These are phyloP conservation scores for Argentina anserina DNA, from an alignment of 306 rosid genomes.

Conservation along the genomic window DNA sequence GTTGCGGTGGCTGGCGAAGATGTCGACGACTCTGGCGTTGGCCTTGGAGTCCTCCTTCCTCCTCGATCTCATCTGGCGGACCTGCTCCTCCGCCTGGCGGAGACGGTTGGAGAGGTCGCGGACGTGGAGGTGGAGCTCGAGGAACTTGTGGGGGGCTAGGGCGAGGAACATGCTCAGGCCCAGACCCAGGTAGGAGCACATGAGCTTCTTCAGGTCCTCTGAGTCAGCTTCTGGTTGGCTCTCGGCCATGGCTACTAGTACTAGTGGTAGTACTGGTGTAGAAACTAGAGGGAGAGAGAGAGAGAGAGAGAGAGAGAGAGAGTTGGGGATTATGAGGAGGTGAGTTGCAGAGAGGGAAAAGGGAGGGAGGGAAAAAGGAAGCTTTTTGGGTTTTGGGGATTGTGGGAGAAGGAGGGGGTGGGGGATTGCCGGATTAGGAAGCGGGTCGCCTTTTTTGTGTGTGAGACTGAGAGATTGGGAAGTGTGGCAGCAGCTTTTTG, in stretches of 20 bases:
- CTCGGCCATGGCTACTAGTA: conserved; percentile 4
- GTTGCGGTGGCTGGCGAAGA: conserved; percentile 80
- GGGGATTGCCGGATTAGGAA: neutral
- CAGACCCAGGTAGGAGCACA: conserved; percentile 49
- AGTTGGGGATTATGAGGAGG: neutral
- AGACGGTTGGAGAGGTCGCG: conserved; percentile 33
- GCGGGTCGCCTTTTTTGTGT: neutral
- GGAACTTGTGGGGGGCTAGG: conserved; percentile 41
- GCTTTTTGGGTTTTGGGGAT: conserved; percentile 2
- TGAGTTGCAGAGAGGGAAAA: neutral
- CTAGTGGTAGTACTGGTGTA: neutral
- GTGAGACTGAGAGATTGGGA: neutral
- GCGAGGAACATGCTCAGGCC: conserved; percentile 58
- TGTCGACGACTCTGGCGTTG: conserved; percentile 78
- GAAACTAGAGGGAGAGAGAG: neutral
- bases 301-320: neutral
- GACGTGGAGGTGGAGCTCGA: conserved; percentile 25
- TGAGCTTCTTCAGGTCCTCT: conserved; percentile 25
- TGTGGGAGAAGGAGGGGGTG: neutral
- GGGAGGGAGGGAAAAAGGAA: neutral
- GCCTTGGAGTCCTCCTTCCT: conserved; percentile 81
- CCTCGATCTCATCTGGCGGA: conserved; percentile 54
- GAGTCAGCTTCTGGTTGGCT: neutral
- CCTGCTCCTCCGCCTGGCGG: conserved; percentile 51
- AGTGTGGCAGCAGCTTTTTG: neutral